Conservation (phyloP, 2,329 filamentous ascomycete genomes). For the Bipolaris gigantea region DNA sequence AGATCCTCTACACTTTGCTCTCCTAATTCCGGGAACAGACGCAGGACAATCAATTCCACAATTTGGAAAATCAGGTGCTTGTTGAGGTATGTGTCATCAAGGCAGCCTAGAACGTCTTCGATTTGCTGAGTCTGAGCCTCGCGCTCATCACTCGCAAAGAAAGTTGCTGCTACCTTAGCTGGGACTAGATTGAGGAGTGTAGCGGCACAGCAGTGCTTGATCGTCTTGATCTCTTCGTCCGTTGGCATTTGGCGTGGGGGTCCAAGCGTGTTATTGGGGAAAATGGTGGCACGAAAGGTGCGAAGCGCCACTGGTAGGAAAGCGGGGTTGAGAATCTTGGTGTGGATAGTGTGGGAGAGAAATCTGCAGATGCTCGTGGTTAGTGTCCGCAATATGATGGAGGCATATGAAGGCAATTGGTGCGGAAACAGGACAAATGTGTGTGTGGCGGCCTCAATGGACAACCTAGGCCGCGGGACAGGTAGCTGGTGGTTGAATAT, state of each 20-base stretch:
- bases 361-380: constrained; percentile 44
- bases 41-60: constrained; percentile 78
- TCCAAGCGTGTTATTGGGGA: constrained; percentile 80
- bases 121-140: constrained; percentile 63
- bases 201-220: constrained; percentile 68
- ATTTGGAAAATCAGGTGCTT: constrained; percentile 85
- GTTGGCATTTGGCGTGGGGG: constrained; percentile 62
- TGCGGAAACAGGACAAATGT: constrained; percentile 22
- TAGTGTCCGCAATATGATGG: constrained; percentile 27
- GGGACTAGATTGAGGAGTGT: constrained; percentile 56
- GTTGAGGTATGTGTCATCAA: constrained; percentile 85
- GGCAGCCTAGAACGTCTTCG: constrained; percentile 67
- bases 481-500: constrained; percentile 28
- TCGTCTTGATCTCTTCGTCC: constrained; percentile 61
- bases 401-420: constrained; percentile 25
- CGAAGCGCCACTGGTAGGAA: constrained; percentile 58
- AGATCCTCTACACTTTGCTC: constrained; percentile 72
- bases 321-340: constrained; percentile 47
- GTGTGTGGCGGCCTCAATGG: constrained; percentile 12
- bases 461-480: constrained; percentile 23
- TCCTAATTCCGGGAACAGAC: constrained; percentile 79
- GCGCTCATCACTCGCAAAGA: constrained; percentile 42
- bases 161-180: constrained; percentile 41
- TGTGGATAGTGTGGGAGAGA: constrained; percentile 50
- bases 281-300: constrained; percentile 74